Conservation (phyloP, 257 asterid genomes). For the Phtheirospermum japonicum region DNA sequence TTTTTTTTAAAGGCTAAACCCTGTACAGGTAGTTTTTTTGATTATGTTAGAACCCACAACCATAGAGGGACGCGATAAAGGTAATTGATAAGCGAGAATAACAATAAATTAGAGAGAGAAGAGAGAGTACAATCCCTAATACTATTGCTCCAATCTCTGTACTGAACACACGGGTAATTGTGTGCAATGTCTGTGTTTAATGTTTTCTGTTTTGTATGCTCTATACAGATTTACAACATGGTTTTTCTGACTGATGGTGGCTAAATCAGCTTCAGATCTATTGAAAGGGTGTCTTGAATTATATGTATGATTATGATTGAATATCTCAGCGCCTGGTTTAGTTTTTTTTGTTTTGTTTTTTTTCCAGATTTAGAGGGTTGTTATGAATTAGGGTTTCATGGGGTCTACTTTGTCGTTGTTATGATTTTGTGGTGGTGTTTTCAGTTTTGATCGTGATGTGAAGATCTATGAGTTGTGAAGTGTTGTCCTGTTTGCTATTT, state of each 20-base stretch:
- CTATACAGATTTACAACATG: conserved; percentile 22
- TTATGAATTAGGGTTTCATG: conserved; percentile 31
- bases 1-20: no score
- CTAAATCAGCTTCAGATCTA: no score
- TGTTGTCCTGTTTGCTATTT: conserved; percentile 26
- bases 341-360: background rate
- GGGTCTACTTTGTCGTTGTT: conserved; percentile 16
- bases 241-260: no score
- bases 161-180: conserved; percentile 15
- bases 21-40: no score
- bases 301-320: conserved; percentile 31
- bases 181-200: conserved; percentile 29
- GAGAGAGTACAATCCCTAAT: conserved; percentile 25
- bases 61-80: conserved; percentile 31
- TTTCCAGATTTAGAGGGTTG: conserved; percentile 3
- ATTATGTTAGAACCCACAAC: background rate
- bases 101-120: conserved; percentile 25
- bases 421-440: conserved; percentile 19
- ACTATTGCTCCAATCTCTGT: conserved; percentile 28
- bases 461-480: conserved; percentile 32
- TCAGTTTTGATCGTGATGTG: conserved; percentile 18
- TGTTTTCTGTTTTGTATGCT: conserved; percentile 10
- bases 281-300: conserved; percentile 26
- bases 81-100: conserved; percentile 10
- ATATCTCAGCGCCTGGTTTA: conserved; percentile 13